Percentiles rank a stretch among this genome's conserved stretches.
These are phyloP conservation scores for Pichia occidentalis DNA, from an alignment of 805 yeast genomes.

Conservation along the genomic window DNA sequence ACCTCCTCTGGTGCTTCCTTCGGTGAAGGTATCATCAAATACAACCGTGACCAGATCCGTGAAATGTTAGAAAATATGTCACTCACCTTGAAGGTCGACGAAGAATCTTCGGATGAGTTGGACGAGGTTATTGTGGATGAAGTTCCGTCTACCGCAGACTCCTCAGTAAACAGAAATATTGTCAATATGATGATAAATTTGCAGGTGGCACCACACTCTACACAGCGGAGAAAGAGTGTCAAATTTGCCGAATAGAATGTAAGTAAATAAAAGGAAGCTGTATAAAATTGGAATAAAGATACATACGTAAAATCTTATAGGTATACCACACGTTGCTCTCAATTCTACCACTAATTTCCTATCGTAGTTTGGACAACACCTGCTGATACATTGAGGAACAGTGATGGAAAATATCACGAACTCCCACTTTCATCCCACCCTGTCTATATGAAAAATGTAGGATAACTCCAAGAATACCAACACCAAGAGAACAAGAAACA, in stretches of 20 bases:
- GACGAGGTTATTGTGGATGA: conserved; percentile 8
- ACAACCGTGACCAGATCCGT: conserved; percentile 28
- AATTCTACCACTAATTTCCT: too few species aligned
- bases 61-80: conserved; percentile 28
- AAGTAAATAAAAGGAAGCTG: too few species aligned
- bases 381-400: too few species aligned
- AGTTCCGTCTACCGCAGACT: neutral
- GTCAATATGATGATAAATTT: conserved; percentile 7
- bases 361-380: too few species aligned
- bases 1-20: conserved; percentile 33
- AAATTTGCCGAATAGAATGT: conserved; percentile 27
- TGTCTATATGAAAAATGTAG: neutral
- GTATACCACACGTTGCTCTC: too few species aligned
- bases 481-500: neutral
- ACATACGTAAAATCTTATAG: too few species aligned
- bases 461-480: conserved; percentile 7
- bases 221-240: conserved; percentile 26
- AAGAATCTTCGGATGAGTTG: conserved; percentile 13
- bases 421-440: conserved; percentile 2
- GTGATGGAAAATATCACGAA: too few species aligned
- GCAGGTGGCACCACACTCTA: neutral
- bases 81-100: conserved; percentile 13
- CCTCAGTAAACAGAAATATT: neutral
- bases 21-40: conserved; percentile 32
- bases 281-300: too few species aligned